Conservation (phyloP, 176 grass and related monocot genomes). For the Carex parvula region DNA sequence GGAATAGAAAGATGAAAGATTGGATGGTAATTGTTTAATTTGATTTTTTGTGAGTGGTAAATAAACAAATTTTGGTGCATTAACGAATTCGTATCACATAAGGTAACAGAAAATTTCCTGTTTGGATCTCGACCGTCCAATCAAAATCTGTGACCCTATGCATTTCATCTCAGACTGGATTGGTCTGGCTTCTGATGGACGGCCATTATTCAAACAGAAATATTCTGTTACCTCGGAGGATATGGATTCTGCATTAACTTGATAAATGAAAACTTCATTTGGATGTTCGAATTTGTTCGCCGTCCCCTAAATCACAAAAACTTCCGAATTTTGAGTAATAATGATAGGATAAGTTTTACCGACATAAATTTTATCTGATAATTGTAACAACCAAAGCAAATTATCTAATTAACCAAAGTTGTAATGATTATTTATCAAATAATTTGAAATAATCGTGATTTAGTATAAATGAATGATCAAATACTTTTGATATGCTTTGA, state of each 20-base stretch:
- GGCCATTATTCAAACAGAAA: too few relatives aligned
- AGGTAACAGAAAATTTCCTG: too few relatives aligned
- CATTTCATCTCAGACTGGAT: too few relatives aligned
- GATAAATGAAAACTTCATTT: background rate
- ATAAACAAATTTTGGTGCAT: too few relatives aligned
- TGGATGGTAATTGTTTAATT: too few relatives aligned
- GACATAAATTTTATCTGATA: background rate
- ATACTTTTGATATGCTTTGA: background rate
- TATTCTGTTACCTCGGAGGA: too few relatives aligned
- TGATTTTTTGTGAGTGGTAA: too few relatives aligned
- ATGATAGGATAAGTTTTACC: background rate
- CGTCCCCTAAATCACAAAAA: background rate
- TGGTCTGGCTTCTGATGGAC: background rate
- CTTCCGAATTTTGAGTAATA: background rate
- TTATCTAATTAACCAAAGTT: too few relatives aligned
- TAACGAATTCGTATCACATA: too few relatives aligned
- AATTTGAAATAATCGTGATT: background rate
- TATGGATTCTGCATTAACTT: background rate
- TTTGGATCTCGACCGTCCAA: too few relatives aligned
- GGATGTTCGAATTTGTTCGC: background rate
- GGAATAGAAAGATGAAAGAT: too few relatives aligned
- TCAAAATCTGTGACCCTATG: too few relatives aligned
- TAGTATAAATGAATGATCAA: background rate
- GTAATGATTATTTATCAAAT: background rate
- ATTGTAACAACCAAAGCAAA: background rate